A percentile compares a stretch with the other conserved stretches of the same genome.
Evolutionary conservation across 2,329 filamentous ascomycete genomes (phyloP).

Genomic region (Epichloe baconii): DNA sequence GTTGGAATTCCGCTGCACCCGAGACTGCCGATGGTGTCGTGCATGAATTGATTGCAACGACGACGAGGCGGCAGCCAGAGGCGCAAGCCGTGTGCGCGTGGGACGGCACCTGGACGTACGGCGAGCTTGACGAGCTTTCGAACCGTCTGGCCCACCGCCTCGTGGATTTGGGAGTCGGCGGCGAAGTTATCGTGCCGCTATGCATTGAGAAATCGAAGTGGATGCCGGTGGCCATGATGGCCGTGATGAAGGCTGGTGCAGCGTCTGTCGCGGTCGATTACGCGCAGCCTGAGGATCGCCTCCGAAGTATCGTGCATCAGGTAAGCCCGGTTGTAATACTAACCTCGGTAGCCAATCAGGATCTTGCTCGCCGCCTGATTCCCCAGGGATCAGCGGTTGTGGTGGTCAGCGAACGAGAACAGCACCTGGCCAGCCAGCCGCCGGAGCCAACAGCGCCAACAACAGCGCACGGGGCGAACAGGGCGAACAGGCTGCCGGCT

Average conservation of each 20-base stretch:
- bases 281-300: constrained; percentile 10
- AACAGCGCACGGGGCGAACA: not conserved
- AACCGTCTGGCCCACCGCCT: constrained; percentile 9
- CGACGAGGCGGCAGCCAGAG: not conserved
- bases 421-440: constrained; percentile 6
- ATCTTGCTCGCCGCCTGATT: constrained; percentile 9
- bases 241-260: constrained; percentile 16
- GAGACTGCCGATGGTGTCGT: not conserved
- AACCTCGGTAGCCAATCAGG: constrained; percentile 6
- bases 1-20: constrained; percentile 1
- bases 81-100: constrained; percentile 10
- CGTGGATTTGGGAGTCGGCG: not conserved
- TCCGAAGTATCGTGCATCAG: constrained; percentile 7
- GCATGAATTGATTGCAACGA: not conserved
- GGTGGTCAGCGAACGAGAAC: constrained; percentile 5
- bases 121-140: constrained; percentile 11
- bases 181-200: constrained; percentile 11
- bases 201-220: constrained; percentile 16
- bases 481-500: constrained; percentile 28
- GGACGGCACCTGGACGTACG: constrained; percentile 14
- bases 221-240: constrained; percentile 14
- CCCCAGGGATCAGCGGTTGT: constrained; percentile 5
- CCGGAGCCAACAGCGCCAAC: not conserved
- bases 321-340: constrained; percentile 3
- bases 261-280: constrained; percentile 16